Conservation (phyloP, 768 basidiomycete species). For the Lentinus brumalis region DNA sequence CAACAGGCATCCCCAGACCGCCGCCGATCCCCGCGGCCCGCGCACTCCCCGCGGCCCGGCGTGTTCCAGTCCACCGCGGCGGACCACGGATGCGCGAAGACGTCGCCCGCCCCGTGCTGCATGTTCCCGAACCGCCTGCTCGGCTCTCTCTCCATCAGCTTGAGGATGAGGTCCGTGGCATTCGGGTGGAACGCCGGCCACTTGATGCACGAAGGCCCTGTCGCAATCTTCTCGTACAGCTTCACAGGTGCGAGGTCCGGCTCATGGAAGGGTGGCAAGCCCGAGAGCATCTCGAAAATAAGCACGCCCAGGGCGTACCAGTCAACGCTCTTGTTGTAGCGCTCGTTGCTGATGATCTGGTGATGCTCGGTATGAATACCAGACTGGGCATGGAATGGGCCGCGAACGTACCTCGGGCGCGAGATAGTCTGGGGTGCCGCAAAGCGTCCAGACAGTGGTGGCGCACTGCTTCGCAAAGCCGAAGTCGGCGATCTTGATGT, state of each 20-base stretch:
- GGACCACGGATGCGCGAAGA: slow-evolving; percentile 94
- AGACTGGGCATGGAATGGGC: too few species aligned
- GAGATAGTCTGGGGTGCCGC: slow-evolving; percentile 95
- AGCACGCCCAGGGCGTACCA: slow-evolving; percentile 99
- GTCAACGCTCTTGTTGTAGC: slow-evolving; percentile 96
- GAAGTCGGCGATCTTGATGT: slow-evolving; percentile 97
- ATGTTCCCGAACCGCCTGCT: slow-evolving; percentile 90
- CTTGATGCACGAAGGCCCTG: slow-evolving; percentile 70
- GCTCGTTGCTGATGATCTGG: slow-evolving; percentile 75
- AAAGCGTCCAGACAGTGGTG: slow-evolving; percentile 91
- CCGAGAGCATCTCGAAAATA: slow-evolving; percentile 97
- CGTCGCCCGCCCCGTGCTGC: slow-evolving; percentile 84
- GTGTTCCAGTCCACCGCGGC: slow-evolving; percentile 90
- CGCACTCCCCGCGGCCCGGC: too few species aligned
- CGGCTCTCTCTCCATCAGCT: slow-evolving; percentile 88
- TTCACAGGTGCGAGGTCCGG: slow-evolving; percentile 80
- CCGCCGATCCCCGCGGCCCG: too few species aligned
- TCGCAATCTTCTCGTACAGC: slow-evolving; percentile 90
- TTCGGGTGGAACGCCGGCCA: slow-evolving; percentile 80
- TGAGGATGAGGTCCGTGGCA: slow-evolving; percentile 87
- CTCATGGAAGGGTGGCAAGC: slow-evolving; percentile 93
- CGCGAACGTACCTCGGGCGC: slow-evolving; percentile 77
- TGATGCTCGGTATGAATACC: too few species aligned
- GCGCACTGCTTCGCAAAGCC: slow-evolving; percentile 92
- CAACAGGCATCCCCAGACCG: too few species aligned